phyloP scores from a whole-genome alignment of 1,284 basidiomycete species.

The Meira nashicola region DNA sequence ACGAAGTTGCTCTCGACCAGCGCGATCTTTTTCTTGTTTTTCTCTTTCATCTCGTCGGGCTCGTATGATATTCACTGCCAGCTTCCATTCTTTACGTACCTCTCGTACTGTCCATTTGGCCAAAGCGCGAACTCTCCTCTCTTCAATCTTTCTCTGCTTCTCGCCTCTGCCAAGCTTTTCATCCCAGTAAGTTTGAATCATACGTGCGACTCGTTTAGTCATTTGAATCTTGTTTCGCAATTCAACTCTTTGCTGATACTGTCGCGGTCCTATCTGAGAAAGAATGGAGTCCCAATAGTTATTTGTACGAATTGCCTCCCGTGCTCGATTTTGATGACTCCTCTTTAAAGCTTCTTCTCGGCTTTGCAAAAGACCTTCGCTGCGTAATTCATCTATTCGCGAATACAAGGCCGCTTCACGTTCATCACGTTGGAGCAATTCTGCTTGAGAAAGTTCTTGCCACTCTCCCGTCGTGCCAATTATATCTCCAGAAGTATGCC shows the following conservation, averaged over 20 bases:
- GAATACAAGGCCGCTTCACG: slow-evolving; percentile 21
- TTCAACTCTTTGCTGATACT: slow-evolving; percentile 24
- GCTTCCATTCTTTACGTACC: slow-evolving; percentile 78
- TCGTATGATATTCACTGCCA: slow-evolving; percentile 77
- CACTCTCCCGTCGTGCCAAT: slow-evolving; percentile 20
- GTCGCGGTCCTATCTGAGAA: slow-evolving; percentile 18
- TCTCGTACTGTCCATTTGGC: slow-evolving; percentile 69
- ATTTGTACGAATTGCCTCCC: slow-evolving; percentile 16
- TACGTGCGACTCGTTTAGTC: slow-evolving; percentile 62
- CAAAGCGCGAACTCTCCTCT: slow-evolving; percentile 64
- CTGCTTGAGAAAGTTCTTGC: slow-evolving; percentile 15
- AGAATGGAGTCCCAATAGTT: slow-evolving; percentile 18
- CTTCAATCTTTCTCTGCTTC: slow-evolving; percentile 63
- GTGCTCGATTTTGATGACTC: slow-evolving; percentile 17
- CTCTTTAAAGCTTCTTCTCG: neutral
- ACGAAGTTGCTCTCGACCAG: slow-evolving; percentile 78
- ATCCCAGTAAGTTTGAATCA: slow-evolving; percentile 76
- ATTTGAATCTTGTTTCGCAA: slow-evolving; percentile 42
- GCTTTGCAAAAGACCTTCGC: slow-evolving; percentile 14
- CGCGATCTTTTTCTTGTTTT: slow-evolving; percentile 64
- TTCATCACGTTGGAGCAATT: slow-evolving; percentile 17
- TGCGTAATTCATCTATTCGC: slow-evolving; percentile 25
- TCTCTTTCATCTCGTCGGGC: slow-evolving; percentile 63
- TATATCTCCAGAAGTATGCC: slow-evolving; percentile 13
- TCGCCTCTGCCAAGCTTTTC: slow-evolving; percentile 63